A percentile compares a stretch with the other conserved stretches of the same genome.
These are phyloP conservation scores for Vigna radiata DNA, from an alignment of 306 rosid genomes.

Conservation along the genomic window DNA sequence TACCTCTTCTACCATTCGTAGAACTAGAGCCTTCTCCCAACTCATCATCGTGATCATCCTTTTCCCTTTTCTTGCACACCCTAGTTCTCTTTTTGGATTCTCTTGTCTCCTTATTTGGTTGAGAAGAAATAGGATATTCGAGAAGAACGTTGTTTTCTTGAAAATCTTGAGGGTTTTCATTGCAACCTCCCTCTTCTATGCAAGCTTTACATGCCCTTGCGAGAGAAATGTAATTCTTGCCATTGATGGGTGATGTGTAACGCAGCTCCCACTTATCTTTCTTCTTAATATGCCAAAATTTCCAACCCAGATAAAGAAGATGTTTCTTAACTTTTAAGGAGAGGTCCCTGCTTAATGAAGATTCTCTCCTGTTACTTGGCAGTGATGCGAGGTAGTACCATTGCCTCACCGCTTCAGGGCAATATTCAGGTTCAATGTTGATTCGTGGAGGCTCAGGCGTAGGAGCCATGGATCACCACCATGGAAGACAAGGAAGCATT, in stretches of 20 bases:
- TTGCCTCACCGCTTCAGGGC: slow-evolving; percentile 58
- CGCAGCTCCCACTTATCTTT: slow-evolving; percentile 55
- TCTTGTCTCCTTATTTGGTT: not conserved
- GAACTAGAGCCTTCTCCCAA: not conserved
- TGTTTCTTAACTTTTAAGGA: slow-evolving; percentile 58
- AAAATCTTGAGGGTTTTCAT: not conserved
- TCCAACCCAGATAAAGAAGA: slow-evolving; percentile 64
- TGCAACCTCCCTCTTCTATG: slow-evolving; percentile 37
- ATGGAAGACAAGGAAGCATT: too few species aligned
- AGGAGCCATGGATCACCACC: slow-evolving; percentile 1
- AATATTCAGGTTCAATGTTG: slow-evolving; percentile 13
- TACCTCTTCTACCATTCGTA: not conserved
- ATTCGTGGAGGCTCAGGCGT: not conserved
- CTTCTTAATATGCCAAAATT: slow-evolving; percentile 47
- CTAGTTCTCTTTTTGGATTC: not conserved
- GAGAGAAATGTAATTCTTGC: slow-evolving; percentile 57
- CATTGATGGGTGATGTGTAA: slow-evolving; percentile 54
- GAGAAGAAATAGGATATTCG: not conserved
- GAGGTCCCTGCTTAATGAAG: not conserved
- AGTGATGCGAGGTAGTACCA: slow-evolving; percentile 43
- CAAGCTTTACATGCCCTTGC: slow-evolving; percentile 59
- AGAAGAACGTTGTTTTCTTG: not conserved
- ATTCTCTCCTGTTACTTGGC: not conserved
- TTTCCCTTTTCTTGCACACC: not conserved
- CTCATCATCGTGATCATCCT: not conserved